A percentile compares a stretch with the other conserved stretches of the same genome.
Evolutionary conservation across 2,329 filamentous ascomycete genomes (phyloP).

Genomic region (Dothistroma pini): DNA sequence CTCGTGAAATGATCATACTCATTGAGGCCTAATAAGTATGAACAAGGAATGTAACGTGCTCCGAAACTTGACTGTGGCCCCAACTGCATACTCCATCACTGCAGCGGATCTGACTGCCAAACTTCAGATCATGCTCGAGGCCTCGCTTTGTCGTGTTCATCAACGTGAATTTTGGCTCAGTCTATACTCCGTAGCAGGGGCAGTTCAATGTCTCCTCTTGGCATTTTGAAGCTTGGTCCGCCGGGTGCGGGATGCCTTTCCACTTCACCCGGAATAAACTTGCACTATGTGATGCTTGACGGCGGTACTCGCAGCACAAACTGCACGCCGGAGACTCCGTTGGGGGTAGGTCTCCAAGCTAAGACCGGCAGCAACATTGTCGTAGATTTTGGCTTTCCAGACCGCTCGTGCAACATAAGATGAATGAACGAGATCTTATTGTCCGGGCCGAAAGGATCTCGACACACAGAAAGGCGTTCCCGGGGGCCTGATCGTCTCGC

Average conservation of each 20-base stretch:
- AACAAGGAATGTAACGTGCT: not conserved
- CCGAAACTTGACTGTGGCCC: not conserved
- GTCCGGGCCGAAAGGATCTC: constrained; percentile 1
- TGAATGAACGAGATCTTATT: constrained; percentile 6
- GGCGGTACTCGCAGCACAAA: not conserved
- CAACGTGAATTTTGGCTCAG: not conserved
- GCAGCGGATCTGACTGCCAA: not conserved
- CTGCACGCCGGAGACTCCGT: not conserved
- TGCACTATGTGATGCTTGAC: not conserved
- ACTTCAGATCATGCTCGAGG: not conserved
- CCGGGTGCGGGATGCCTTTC: not conserved
- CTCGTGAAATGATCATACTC: not conserved
- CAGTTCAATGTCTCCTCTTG: not conserved
- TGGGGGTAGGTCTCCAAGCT: not conserved
- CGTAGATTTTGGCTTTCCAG: not conserved
- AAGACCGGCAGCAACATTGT: not conserved
- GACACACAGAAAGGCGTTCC: not conserved
- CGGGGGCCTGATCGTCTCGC: not conserved
- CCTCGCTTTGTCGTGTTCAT: not conserved
- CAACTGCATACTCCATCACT: not conserved
- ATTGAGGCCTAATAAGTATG: not conserved
- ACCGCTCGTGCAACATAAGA: not conserved
- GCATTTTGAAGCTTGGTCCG: not conserved
- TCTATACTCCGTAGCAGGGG: not conserved
- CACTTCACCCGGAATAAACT: not conserved